Evolutionary conservation across 768 basidiomycete species (phyloP), one percentile per base, ranked within the genome.

Genomic region (Tulasnella sp.): DNA sequence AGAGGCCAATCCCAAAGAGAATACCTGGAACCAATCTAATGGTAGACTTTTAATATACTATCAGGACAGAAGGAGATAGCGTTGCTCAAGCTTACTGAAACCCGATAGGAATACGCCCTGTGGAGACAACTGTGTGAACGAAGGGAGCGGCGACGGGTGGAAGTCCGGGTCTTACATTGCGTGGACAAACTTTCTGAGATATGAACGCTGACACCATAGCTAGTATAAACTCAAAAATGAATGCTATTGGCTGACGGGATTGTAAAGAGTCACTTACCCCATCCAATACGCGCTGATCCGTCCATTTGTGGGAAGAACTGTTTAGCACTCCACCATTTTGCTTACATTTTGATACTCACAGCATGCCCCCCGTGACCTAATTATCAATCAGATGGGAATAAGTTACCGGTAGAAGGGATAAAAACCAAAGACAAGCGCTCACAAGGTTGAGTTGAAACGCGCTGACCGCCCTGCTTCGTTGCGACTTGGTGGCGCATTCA

Each of bases 351-450:
- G 31, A 25, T 25, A 31, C 49, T 51, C 12, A 51, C 49, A 51
- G 40, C 49, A 51, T 51, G 29, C 49, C 49, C 19, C 49, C 49
- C 8, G 39, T 51, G 7, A 51, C 49, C 49, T 51, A 28, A 24
- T 13, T 29, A 51, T 27, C 16, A 16, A 16, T n/a, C 24, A 10
- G 8, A 41, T 27, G 20, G 16, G 37, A 16, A 48, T n/a, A n/a
- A n/a, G n/a, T n/a, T n/a, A n/a, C n/a, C n/a, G n/a, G n/a, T n/a
- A 29, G 29, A 16, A 10, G 40, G 39, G 19, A 29, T 42, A 24
- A 31, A 42, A 51, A 43, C 12, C 5, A 15, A 32, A 9, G 19
- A 42, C 19, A 19, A 22, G 13, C 32, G 34, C 49, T 4, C 16
- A 51, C 49, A 28, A 51, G 33, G 39, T 42, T 42, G 31, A 51